Evolutionary conservation across 2,329 filamentous ascomycete genomes (phyloP).

Genomic region (Alternaria metachromatica): DNA sequence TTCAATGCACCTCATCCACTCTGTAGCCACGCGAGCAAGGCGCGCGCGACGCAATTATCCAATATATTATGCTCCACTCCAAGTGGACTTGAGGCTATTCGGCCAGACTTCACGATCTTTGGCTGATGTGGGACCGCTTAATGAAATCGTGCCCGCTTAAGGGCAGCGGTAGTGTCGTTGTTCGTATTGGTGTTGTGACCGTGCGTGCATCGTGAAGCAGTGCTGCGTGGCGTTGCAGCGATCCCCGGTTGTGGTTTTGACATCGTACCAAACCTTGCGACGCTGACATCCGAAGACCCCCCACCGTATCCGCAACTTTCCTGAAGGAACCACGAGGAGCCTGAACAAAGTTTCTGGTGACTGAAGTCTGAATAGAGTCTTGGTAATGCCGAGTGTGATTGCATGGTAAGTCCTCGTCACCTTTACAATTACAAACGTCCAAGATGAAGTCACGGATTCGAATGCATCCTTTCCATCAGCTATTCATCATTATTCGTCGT

Average conservation of each 20-base stretch:
- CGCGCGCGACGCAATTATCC: constrained; percentile 9
- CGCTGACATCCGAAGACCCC: not conserved
- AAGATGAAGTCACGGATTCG: not conserved
- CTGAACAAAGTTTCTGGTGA: not conserved
- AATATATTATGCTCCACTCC: constrained; percentile 12
- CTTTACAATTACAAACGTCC: not conserved
- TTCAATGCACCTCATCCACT: constrained; percentile 3
- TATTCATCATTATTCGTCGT: not conserved
- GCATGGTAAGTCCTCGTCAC: not conserved
- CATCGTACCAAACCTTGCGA: not conserved
- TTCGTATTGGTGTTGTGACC: not conserved
- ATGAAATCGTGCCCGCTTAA: not conserved
- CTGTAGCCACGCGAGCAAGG: constrained; percentile 5
- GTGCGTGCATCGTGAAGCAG: not conserved
- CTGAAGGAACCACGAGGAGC: not conserved
- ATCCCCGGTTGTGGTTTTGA: not conserved
- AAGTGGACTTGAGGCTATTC: not conserved
- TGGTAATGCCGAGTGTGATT: not conserved
- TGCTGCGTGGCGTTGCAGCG: not conserved
- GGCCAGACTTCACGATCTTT: constrained; percentile 3
- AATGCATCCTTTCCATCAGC: not conserved
- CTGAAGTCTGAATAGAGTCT: not conserved
- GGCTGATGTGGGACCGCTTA: not conserved
- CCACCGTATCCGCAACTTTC: not conserved
- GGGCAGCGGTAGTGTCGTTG: not conserved